A percentile compares a stretch with the other conserved stretches of the same genome.
phyloP scores from a whole-genome alignment of 2,329 filamentous ascomycete genomes.

The Ascochyta koolunga region DNA sequence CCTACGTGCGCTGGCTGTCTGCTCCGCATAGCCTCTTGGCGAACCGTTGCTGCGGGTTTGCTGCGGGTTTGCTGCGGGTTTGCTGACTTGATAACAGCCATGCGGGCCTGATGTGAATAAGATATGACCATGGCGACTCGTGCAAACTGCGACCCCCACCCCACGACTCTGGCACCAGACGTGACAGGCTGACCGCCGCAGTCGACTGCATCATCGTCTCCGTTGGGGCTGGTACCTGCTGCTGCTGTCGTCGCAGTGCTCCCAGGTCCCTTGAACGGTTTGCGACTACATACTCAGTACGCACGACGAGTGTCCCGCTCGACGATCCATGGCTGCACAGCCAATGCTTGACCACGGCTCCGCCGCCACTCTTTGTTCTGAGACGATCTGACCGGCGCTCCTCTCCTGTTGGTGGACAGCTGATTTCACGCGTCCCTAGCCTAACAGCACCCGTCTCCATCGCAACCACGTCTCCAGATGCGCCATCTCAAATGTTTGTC shows the following conservation, averaged over 20 bases:
- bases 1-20: conserved; percentile 26
- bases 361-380: conserved; percentile 7
- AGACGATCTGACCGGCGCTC: conserved; percentile 2
- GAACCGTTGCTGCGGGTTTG: conserved; percentile 35
- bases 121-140: conserved; percentile 40
- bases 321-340: conserved; percentile 21
- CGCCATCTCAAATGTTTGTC: conserved; percentile 10
- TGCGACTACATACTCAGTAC: too few species aligned
- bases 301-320: conserved; percentile 8
- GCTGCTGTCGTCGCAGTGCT: conserved; percentile 11
- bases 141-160: conserved; percentile 27
- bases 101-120: conserved; percentile 37
- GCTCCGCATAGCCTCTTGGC: conserved; percentile 37
- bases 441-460: conserved; percentile 3
- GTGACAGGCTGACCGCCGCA: conserved; percentile 4
- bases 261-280: conserved; percentile 13
- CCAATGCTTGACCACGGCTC: conserved; percentile 25
- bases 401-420: conserved; percentile 11
- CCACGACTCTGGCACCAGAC: conserved; percentile 3
- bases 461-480: conserved; percentile 6
- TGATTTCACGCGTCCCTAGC: conserved; percentile 14
- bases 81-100: conserved; percentile 41
- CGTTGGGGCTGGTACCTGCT: background rate
- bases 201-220: background rate
- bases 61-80: conserved; percentile 34